These are phyloP conservation scores for Dittrichia graveolens DNA, from an alignment of 129 eudicot species.

Conservation along the genomic window DNA sequence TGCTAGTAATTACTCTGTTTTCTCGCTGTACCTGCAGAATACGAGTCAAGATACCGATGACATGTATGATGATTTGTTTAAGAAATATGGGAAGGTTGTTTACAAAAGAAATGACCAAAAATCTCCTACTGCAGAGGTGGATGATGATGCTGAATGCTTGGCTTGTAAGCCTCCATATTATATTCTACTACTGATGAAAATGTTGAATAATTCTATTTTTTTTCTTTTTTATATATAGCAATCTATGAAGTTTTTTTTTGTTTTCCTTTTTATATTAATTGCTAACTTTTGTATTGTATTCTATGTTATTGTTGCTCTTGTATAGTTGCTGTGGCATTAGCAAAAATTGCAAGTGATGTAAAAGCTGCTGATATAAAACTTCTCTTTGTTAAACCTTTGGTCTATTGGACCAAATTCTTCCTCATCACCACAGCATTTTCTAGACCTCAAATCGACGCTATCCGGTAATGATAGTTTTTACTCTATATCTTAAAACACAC, in stretches of 20 bases:
- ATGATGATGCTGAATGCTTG: slow-evolving; percentile 94
- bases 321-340: slow-evolving; percentile 90
- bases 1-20: slow-evolving; percentile 15
- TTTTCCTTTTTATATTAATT: background rate
- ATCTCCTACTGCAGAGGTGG: slow-evolving; percentile 68
- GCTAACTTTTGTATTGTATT: background rate
- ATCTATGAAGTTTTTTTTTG: background rate
- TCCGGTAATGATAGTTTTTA: slow-evolving; percentile 48
- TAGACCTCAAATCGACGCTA: slow-evolving; percentile 87
- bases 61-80: slow-evolving; percentile 77
- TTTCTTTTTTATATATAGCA: too few species aligned
- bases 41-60: slow-evolving; percentile 87
- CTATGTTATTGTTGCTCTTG: slow-evolving; percentile 12
- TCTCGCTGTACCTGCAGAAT: slow-evolving; percentile 57
- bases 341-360: slow-evolving; percentile 92
- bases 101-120: slow-evolving; percentile 70
- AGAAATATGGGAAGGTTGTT: slow-evolving; percentile 87
- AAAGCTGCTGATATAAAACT: slow-evolving; percentile 89
- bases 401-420: slow-evolving; percentile 94
- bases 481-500: background rate
- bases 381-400: slow-evolving; percentile 92
- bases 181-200: background rate
- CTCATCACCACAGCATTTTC: slow-evolving; percentile 93
- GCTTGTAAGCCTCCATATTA: slow-evolving; percentile 59
- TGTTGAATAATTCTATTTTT: background rate